Evolutionary conservation across 2,329 filamentous ascomycete genomes (phyloP).

Genomic region (Monosporascus sp.): DNA sequence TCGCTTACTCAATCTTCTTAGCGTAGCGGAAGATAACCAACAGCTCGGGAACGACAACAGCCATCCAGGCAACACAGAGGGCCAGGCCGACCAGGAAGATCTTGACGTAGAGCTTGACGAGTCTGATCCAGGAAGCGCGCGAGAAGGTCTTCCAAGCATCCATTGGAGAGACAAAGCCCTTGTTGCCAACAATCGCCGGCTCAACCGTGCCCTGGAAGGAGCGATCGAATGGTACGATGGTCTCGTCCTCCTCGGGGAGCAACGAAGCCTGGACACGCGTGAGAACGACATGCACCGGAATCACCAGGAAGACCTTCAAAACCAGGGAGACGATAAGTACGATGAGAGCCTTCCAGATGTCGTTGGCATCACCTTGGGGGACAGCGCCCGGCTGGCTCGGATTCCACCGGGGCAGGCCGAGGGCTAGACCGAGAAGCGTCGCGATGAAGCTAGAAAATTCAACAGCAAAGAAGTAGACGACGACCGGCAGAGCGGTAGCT

Average conservation of each 20-base stretch:
- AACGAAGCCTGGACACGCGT: constrained; percentile 83
- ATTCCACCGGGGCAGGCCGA: constrained; percentile 41
- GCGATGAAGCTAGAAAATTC: constrained; percentile 47
- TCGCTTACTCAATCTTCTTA: constrained; percentile 17
- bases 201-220: constrained; percentile 74
- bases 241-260: constrained; percentile 73
- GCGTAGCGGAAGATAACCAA: constrained; percentile 34
- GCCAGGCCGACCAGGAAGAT: constrained; percentile 52
- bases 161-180: constrained; percentile 63
- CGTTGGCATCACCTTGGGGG: constrained; percentile 31
- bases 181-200: constrained; percentile 68
- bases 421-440: constrained; percentile 37
- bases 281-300: constrained; percentile 73
- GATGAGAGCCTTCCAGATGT: constrained; percentile 41
- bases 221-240: constrained; percentile 87
- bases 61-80: constrained; percentile 39
- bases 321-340: constrained; percentile 42
- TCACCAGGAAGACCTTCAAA: constrained; percentile 57
- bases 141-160: constrained; percentile 80
- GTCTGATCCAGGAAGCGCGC: constrained; percentile 64
- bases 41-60: constrained; percentile 48
- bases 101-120: constrained; percentile 74
- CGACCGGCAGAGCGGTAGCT: constrained; percentile 64
- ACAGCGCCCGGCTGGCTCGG: constrained; percentile 32
- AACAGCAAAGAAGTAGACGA: constrained; percentile 55